phyloP scores from a whole-genome alignment of 768 basidiomycete species.

The Boletus insuetus region DNA sequence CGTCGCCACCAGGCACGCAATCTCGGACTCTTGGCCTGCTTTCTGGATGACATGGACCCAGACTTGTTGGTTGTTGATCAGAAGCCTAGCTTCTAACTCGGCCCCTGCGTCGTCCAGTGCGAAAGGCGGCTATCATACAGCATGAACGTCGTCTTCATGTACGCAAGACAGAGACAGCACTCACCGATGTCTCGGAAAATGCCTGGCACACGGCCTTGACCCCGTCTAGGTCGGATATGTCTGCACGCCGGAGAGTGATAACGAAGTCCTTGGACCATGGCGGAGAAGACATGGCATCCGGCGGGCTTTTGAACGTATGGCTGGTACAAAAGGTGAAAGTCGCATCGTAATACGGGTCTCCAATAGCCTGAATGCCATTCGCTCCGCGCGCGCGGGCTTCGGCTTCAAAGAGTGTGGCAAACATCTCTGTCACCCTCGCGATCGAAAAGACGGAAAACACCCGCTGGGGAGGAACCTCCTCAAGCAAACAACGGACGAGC shows the following conservation, averaged over 20 bases:
- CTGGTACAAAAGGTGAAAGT: slow-evolving; percentile 55
- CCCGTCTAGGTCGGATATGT: slow-evolving; percentile 23
- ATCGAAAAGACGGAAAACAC: slow-evolving; percentile 65
- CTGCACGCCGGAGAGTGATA: slow-evolving; percentile 35
- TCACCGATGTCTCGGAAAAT: slow-evolving; percentile 62
- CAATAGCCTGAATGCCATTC: slow-evolving; percentile 21
- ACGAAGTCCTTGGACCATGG: slow-evolving; percentile 4
- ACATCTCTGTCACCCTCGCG: slow-evolving; percentile 42
- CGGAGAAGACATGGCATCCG: background rate
- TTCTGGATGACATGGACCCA: slow-evolving; percentile 56
- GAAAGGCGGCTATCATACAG: slow-evolving; percentile 50
- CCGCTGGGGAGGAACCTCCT: slow-evolving; percentile 10
- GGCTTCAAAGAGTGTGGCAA: slow-evolving; percentile 47
- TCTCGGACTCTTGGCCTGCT: slow-evolving; percentile 27
- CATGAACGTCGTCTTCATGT: background rate
- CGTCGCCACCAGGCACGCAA: slow-evolving; percentile 69
- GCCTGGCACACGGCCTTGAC: slow-evolving; percentile 48
- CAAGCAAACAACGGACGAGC: slow-evolving; percentile 12
- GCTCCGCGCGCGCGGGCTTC: slow-evolving; percentile 33
- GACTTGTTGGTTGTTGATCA: slow-evolving; percentile 46
- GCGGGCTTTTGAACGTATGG: slow-evolving; percentile 32
- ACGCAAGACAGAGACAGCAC: slow-evolving; percentile 15
- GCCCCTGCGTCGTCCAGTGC: slow-evolving; percentile 43
- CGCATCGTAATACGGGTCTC: slow-evolving; percentile 59
- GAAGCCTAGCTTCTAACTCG: slow-evolving; percentile 44